Evolutionary conservation across 2,329 filamentous ascomycete species (phyloP).

Genomic region (Alternaria ethzedia): DNA sequence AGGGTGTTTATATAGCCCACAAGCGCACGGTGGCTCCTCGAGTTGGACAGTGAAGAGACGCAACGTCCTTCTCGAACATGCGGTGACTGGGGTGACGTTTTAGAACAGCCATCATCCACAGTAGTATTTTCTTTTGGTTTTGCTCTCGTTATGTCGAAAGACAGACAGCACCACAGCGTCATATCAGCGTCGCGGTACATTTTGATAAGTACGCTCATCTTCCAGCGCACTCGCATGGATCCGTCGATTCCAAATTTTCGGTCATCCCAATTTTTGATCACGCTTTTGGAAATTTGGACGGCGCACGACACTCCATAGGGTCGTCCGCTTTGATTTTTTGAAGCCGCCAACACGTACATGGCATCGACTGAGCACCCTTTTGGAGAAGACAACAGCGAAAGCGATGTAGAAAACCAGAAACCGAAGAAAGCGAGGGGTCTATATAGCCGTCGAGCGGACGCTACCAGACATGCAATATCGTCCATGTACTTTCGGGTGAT

Average conservation of each 20-base stretch:
- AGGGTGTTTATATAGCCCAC: neutral
- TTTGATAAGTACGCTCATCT: too few relatives aligned
- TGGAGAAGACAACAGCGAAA: neutral
- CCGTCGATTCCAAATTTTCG: neutral
- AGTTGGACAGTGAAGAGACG: neutral
- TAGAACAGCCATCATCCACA: neutral
- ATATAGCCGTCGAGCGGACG: neutral
- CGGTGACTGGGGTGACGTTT: neutral
- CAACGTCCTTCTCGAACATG: neutral
- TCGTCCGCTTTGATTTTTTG: too few relatives aligned
- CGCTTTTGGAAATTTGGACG: fast-evolving
- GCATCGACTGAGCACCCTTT: too few relatives aligned
- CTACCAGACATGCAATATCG: neutral
- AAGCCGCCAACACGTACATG: too few relatives aligned
- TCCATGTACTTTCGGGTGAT: too few relatives aligned
- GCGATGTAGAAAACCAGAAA: fast-evolving
- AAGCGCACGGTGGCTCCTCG: neutral
- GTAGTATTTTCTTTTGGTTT: neutral
- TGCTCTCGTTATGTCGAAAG: neutral
- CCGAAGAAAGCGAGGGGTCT: neutral
- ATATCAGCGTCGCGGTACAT: neutral
- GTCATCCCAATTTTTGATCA: neutral
- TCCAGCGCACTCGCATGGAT: too few relatives aligned
- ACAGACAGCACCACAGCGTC: neutral
- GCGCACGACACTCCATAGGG: too few relatives aligned